These are phyloP conservation scores for Boletus subcaerulescens DNA, from an alignment of 768 basidiomycete species.

Conservation along the genomic window DNA sequence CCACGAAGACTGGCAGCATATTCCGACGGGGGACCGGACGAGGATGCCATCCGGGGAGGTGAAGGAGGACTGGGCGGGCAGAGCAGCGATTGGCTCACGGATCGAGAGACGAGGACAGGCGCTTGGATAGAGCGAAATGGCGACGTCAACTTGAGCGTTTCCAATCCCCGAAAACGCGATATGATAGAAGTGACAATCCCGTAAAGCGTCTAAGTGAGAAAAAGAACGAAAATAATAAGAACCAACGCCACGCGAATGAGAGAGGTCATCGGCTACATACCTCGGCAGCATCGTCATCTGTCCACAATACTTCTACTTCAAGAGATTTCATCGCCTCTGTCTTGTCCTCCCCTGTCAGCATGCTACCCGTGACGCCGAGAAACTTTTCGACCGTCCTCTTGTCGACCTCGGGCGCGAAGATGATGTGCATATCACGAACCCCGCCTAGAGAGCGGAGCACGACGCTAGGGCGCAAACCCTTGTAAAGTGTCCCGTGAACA, in stretches of 20 bases:
- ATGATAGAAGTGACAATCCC: constrained; percentile 30
- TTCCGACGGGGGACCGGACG: not conserved
- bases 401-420: constrained; percentile 32
- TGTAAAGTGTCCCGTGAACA: constrained; percentile 28
- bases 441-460: constrained; percentile 28
- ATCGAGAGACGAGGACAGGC: constrained; percentile 4
- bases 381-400: constrained; percentile 33
- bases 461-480: constrained; percentile 26
- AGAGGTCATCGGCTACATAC: constrained; percentile 3
- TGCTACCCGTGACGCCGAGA: constrained; percentile 23
- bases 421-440: constrained; percentile 27
- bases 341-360: constrained; percentile 15
- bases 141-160: constrained; percentile 30
- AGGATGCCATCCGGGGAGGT: not conserved
- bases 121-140: constrained; percentile 29
- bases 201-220: constrained; percentile 21
- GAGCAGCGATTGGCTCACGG: not conserved
- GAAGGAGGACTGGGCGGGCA: constrained; percentile 8
- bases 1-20: not conserved
- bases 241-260: not conserved
- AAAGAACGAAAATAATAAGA: not conserved
- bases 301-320: constrained; percentile 30
- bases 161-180: constrained; percentile 29
- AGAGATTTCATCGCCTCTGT: constrained; percentile 16
- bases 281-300: constrained; percentile 28